phyloP scores from a whole-genome alignment of 2,329 filamentous ascomycete genomes.

The Claviceps capensis region DNA sequence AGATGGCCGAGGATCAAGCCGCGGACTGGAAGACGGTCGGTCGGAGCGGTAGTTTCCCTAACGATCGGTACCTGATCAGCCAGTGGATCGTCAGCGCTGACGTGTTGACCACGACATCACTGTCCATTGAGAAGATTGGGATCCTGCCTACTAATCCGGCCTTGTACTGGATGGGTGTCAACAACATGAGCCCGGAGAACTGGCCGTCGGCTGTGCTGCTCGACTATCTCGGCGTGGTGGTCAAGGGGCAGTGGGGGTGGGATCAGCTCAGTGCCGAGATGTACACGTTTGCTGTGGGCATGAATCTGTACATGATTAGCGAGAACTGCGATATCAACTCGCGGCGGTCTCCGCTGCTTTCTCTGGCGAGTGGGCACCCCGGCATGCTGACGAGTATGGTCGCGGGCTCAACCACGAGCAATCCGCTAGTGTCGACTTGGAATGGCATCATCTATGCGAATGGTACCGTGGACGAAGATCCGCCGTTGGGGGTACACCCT shows the following conservation, averaged over 20 bases:
- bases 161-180: conserved; percentile 20
- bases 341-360: conserved; percentile 13
- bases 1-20: conserved; percentile 12
- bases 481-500: conserved; percentile 10
- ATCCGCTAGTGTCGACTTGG: conserved; percentile 8
- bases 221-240: conserved; percentile 19
- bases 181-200: conserved; percentile 14
- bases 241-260: conserved; percentile 13
- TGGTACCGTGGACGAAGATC: conserved; percentile 14
- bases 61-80: conserved; percentile 15
- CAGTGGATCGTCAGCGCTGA: conserved; percentile 20
- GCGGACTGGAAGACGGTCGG: conserved; percentile 11
- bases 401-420: neutral
- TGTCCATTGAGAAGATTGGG: conserved; percentile 17
- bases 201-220: conserved; percentile 20
- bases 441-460: conserved; percentile 20
- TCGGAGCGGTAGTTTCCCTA: conserved; percentile 9
- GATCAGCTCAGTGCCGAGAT: conserved; percentile 18
- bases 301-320: conserved; percentile 19
- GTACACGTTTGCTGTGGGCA: conserved; percentile 16
- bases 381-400: neutral
- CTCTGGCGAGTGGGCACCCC: no score
- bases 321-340: conserved; percentile 17
- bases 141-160: conserved; percentile 19
- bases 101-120: conserved; percentile 13